A percentile compares a stretch with the other conserved stretches of the same genome.
Conservation (phyloP, 768 basidiomycete species). For the Cyclocybe aegerita region DNA sequence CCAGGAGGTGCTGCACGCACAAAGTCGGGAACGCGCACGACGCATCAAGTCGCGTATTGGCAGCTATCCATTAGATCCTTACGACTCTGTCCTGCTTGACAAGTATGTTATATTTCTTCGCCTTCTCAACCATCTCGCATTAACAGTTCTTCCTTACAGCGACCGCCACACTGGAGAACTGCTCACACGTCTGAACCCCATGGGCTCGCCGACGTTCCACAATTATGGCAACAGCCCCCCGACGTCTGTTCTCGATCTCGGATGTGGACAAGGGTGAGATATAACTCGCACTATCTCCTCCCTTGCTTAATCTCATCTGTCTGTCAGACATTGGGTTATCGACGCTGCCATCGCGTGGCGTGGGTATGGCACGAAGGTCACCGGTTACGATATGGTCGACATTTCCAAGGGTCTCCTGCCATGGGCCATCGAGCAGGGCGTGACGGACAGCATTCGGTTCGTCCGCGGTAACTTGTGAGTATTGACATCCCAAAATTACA, state of each 20-base stretch:
- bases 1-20: not conserved
- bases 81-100: slow-evolving; percentile 51
- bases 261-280: slow-evolving; percentile 62
- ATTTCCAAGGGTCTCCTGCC: slow-evolving; percentile 30
- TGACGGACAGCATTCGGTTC: slow-evolving; percentile 46
- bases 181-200: slow-evolving; percentile 52
- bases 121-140: not conserved
- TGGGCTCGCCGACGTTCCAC: slow-evolving; percentile 58
- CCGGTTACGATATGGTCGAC: slow-evolving; percentile 64
- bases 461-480: slow-evolving; percentile 69
- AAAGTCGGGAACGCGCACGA: slow-evolving; percentile 11
- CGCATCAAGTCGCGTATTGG: slow-evolving; percentile 23
- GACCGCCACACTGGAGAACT: slow-evolving; percentile 57
- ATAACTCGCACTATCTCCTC: not conserved
- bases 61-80: slow-evolving; percentile 35
- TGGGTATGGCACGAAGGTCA: slow-evolving; percentile 46
- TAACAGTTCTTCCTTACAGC: slow-evolving; percentile 32
- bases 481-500: slow-evolving; percentile 2
- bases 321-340: slow-evolving; percentile 50
- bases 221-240: slow-evolving; percentile 47
- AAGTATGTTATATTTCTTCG: slow-evolving; percentile 37
- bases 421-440: slow-evolving; percentile 30
- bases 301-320: not conserved
- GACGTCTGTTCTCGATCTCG: slow-evolving; percentile 62
- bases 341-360: slow-evolving; percentile 66